Evolutionary conservation across 1,284 basidiomycete species (phyloP).

Genomic region (Ustilago xerochloae): DNA sequence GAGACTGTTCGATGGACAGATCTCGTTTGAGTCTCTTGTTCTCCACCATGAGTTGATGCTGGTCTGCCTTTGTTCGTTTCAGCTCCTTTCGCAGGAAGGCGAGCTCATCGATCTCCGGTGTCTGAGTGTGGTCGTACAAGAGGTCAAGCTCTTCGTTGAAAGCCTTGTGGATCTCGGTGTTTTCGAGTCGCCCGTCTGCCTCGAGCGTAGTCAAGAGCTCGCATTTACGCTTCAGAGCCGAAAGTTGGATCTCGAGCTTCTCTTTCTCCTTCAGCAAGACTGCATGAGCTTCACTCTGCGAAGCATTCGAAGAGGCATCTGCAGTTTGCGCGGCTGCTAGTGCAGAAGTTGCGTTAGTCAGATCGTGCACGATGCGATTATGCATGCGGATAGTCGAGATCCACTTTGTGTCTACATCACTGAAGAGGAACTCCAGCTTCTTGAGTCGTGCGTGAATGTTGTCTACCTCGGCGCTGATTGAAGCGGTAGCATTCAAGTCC

Average conservation of each 20-base stretch:
- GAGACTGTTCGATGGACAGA: slow-evolving; percentile 26
- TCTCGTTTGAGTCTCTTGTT: slow-evolving; percentile 49
- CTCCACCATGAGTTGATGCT: slow-evolving; percentile 43
- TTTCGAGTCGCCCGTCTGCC: slow-evolving; percentile 62
- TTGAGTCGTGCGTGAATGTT: slow-evolving; percentile 16
- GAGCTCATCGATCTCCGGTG: slow-evolving; percentile 56
- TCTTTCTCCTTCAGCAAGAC: slow-evolving; percentile 13
- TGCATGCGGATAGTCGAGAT: slow-evolving; percentile 42
- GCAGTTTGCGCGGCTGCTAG: slow-evolving; percentile 1
- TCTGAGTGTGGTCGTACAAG: slow-evolving; percentile 62
- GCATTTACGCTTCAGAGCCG: slow-evolving; percentile 53
- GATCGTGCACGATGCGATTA: slow-evolving; percentile 38
- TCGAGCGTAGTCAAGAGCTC: slow-evolving; percentile 61
- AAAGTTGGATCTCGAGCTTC: slow-evolving; percentile 42
- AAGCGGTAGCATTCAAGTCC: slow-evolving; percentile 20
- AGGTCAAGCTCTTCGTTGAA: slow-evolving; percentile 67
- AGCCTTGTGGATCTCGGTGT: slow-evolving; percentile 65
- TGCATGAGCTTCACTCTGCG: neutral
- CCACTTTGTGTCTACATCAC: slow-evolving; percentile 31
- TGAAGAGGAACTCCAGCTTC: slow-evolving; percentile 22
- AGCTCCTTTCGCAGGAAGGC: slow-evolving; percentile 47
- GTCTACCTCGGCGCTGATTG: slow-evolving; percentile 18
- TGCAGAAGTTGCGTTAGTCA: slow-evolving; percentile 4
- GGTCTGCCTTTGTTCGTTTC: slow-evolving; percentile 45
- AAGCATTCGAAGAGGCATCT: neutral